phyloP scores from a whole-genome alignment of 2,329 filamentous ascomycete species.

The Rhinocladiella mackenziei region DNA sequence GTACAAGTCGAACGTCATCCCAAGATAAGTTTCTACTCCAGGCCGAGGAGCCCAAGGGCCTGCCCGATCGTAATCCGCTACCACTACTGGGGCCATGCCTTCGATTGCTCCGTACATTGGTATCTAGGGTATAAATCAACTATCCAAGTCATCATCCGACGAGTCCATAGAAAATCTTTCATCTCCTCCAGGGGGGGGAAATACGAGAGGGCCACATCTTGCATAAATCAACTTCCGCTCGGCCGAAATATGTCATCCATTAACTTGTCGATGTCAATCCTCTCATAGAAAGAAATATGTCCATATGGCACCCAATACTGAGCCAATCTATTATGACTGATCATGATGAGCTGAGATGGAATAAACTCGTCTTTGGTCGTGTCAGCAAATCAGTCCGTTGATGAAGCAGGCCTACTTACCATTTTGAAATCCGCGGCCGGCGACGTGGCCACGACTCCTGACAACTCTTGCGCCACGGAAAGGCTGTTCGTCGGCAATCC shows the following conservation, averaged over 20 bases:
- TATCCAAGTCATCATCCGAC: no score
- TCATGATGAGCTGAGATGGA: conserved; percentile 69
- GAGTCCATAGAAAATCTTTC: no score
- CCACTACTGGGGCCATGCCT: no score
- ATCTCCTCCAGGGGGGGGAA: no score
- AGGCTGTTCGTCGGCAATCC: conserved; percentile 59
- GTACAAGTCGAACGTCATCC: no score
- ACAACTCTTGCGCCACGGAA: conserved; percentile 75
- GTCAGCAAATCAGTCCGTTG: not conserved
- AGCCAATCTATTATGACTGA: conserved; percentile 71
- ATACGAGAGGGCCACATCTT: not conserved
- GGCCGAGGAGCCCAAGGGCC: no score
- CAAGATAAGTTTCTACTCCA: no score
- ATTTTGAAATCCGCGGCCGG: conserved; percentile 64
- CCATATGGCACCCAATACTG: conserved; percentile 70
- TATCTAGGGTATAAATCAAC: no score
- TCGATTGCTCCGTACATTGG: no score
- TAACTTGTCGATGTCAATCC: conserved; percentile 42
- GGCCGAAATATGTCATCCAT: conserved; percentile 28
- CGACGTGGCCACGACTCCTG: conserved; percentile 71
- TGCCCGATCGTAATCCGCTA: no score
- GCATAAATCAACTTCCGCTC: not conserved
- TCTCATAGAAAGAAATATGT: conserved; percentile 44
- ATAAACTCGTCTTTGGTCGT: conserved; percentile 64
- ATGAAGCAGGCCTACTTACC: conserved; percentile 52